Evolutionary conservation across 1,284 basidiomycete species (phyloP), one percentile per base, ranked within the genome.

Genomic region (Tausonia pullulans): DNA sequence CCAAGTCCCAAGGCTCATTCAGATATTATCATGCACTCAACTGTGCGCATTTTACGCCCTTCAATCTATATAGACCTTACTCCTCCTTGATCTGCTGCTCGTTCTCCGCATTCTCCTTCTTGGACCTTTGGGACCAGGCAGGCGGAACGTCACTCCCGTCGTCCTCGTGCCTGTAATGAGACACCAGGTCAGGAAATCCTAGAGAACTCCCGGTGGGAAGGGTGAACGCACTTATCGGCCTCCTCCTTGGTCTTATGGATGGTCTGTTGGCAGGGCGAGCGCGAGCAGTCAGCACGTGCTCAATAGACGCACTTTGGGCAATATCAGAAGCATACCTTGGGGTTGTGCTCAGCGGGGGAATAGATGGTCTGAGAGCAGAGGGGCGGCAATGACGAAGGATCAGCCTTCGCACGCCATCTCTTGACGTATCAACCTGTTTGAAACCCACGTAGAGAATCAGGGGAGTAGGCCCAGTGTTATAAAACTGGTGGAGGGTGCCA

Each of bases 221-320:
- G 27, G 27, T 27, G 27, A 27, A 27, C 27, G 27, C 27, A 27
- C 27, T 56, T 16, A 45, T 60, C 59, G n/a, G 61, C 76, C 61
- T 77, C 75, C 62, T 77, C 74, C 67, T 76, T 76, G 46, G 74
- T 77, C 69, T 76, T 72, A 69, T 76, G 75, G 7, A 74, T 72
- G 13, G 72, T 70, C 43, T 27, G 27, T 27, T 27, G 27, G 27
- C 27, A 27, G 27, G 1, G 27, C 27, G 27, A 27, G 27, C 27
- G 27, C 27, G 27, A 27, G 27, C 27, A 27, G 27, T 27, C 27
- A 27, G 27, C 27, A 27, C 27, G 27, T 27, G 27, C 27, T 27
- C 27, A 27, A 27, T 27, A 27, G 27, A 27, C 2, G 27, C 27
- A 27, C 27, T 27, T 27, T 27, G 27, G 27, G 27, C 27, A 27